These are phyloP conservation scores for Fusarium pseudocircinatum DNA, from an alignment of 2,329 filamentous ascomycete species.

Conservation along the genomic window DNA sequence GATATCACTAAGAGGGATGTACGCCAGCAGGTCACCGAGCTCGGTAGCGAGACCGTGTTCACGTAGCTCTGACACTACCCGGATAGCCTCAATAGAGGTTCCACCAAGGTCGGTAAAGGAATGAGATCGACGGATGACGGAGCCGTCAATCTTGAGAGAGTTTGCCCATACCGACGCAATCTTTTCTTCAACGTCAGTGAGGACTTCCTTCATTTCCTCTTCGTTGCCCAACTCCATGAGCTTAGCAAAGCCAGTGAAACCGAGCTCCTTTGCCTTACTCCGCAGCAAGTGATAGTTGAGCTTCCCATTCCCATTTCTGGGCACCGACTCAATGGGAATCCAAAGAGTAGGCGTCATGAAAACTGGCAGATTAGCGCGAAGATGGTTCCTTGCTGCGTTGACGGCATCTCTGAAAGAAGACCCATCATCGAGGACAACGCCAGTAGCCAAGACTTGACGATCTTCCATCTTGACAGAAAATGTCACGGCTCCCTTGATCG, in stretches of 20 bases:
- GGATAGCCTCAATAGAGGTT: conserved; percentile 15
- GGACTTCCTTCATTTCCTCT: neutral
- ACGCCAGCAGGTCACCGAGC: neutral
- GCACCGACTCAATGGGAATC: conserved; percentile 31
- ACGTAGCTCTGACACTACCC: neutral
- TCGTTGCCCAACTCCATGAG: neutral
- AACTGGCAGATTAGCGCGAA: conserved; percentile 15
- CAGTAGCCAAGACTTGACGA: neutral
- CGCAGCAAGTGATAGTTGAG: conserved; percentile 19
- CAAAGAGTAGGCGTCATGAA: conserved; percentile 43
- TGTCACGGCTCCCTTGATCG: neutral
- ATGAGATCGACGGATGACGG: neutral
- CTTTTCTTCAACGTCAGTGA: conserved; percentile 2
- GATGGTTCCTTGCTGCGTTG: neutral
- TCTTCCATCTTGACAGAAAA: conserved; percentile 11
- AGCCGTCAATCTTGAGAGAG: neutral
- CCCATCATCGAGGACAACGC: neutral
- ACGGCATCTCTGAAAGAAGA: neutral
- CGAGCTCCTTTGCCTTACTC: neutral
- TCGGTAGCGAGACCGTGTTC: neutral
- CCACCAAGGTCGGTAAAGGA: conserved; percentile 13
- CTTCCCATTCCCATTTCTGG: conserved; percentile 41
- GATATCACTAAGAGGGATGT: neutral
- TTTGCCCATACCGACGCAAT: neutral
- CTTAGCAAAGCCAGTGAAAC: neutral